Evolutionary conservation across 257 asterid species (phyloP), one percentile per base, ranked within the genome.

Genomic region (Anisodus acutangulus): DNA sequence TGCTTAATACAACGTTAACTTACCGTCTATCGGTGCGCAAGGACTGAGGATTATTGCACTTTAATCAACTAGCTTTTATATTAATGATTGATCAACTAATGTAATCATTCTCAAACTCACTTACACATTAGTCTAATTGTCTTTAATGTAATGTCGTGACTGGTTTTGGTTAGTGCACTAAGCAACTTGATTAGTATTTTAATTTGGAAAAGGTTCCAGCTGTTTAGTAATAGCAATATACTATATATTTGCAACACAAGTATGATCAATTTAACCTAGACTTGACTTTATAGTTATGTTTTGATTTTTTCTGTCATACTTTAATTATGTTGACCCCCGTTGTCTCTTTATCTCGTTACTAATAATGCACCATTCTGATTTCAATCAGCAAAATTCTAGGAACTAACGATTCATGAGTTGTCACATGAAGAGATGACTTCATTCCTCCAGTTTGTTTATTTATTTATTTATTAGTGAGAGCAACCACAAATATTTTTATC

Each of bases 21-120:
- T 51, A 76, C 26, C 47, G 59, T 51, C 66, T 0, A 59, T 16
- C 26, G 66, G 63, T n/a, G 8, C 66, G 2, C 2, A 16, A 58
- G 84, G 58, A 85, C 59, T 72, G 62, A 86, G 85, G 72, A 86
- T 85, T 83, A 54, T 6, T 83, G 79, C 82, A 84, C 80, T 69
- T 85, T 64, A 85, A 89, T 72, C 84, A 83, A 79, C 70, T 82
- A 22, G 79, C 85, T 86, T 88, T 82, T 43, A 35, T 60, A 80
- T 68, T 84, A 58, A 16, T 79, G 80, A 57, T 41, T 82, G 70
- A 82, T 76, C 47, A 26, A 22, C 81, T 53, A 71, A 31, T 84
- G 39, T 62, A 53, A 78, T 80, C 16, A 62, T 84, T 70, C 71
- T 60, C 9, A 31, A 8, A 37, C 60, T 57, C 62, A 9, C 15